Base-by-base conservation (phyloP, 768 basidiomycete species). In the Stropharia rugosoannulata region DNA sequence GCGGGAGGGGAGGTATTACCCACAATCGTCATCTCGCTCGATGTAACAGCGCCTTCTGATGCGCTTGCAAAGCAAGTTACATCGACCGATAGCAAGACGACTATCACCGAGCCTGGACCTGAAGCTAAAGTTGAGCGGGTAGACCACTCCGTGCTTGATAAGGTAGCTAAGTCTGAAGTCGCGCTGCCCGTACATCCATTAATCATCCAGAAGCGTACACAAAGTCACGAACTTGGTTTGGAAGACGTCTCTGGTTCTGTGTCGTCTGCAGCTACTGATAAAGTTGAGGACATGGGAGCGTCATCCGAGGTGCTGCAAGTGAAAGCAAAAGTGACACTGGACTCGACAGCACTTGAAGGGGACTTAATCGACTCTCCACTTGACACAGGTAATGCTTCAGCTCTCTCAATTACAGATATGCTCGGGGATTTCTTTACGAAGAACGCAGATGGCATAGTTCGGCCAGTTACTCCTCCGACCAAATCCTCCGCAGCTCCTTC, bases 11-110 rank as follows among this genome's bases (percentile, higher is more conserved):
- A 58, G 29, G 18, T 49, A 2, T 48, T 62, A 1, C 59, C 61
- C 18, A 40, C 51, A 22, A 61, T 64, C 16, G 50, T 64, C 13
- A 52, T 64, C 7, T 61, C 60, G 56, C 53, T 60, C 7, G 62
- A 63, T 29, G 64, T 60, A 11, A 8, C 19, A 22, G 16, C 46
- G 29, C 29, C 29, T 32, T 32, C 29, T 32, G 29, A 5, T 27
- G 49, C 35, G 50, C 39, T n/a, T 18, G 51, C 43, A 36, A 22
- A 55, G 13, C 56, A 57, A 10, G 51, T 52, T 32, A 58, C 60
- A n/a, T 54, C 59, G 25, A 48, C 18, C 13, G 12, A 32, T 32
- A 32, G 9, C 29, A 32, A 32, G 29, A 32, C 29, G 29, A 32
- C 29, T 32, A 32, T 32, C 29, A 32, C 29, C 29, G 29, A 32